Percentiles rank a stretch among this genome's conserved stretches.
Evolutionary conservation across 345 rosid genomes (phyloP).

Genomic region (Salix dunnii): DNA sequence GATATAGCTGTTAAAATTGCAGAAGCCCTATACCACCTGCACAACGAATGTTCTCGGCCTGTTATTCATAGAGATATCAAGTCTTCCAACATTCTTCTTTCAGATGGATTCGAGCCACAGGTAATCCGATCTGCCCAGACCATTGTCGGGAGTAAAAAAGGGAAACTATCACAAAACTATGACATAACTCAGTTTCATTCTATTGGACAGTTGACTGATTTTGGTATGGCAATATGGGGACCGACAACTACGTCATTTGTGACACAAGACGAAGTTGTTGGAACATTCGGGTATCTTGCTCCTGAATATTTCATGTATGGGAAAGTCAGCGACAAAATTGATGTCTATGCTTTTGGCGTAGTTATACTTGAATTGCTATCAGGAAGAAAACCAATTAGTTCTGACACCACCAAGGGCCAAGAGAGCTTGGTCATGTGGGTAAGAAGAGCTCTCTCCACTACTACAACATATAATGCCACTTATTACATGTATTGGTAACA

Average conservation of each 20-base stretch:
- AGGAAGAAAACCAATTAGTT: constrained; percentile 69
- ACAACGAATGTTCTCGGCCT: constrained; percentile 57
- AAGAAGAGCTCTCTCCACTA: constrained; percentile 39
- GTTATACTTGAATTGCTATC: constrained; percentile 83
- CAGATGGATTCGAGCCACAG: constrained; percentile 70
- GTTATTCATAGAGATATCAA: constrained; percentile 93
- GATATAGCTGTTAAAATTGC: constrained; percentile 60
- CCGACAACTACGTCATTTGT: constrained; percentile 56
- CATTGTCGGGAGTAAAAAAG: not conserved
- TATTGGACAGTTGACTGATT: constrained; percentile 68
- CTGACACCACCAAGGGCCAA: constrained; percentile 53
- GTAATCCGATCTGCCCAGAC: constrained; percentile 28
- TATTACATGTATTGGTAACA: not conserved
- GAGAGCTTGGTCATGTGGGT: constrained; percentile 97
- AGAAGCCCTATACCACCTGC: constrained; percentile 71
- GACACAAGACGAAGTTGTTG: constrained; percentile 63
- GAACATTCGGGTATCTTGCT: constrained; percentile 96
- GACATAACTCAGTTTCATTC: constrained; percentile 3
- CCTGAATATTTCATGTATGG: constrained; percentile 98
- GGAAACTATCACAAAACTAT: not conserved
- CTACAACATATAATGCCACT: not conserved
- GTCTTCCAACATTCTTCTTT: constrained; percentile 84
- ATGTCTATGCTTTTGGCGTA: constrained; percentile 89
- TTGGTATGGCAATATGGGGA: constrained; percentile 88
- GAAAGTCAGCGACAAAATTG: constrained; percentile 84